Evolutionary conservation across 2,329 filamentous ascomycete genomes (phyloP).

Genomic region (Xylariaceae sp.): DNA sequence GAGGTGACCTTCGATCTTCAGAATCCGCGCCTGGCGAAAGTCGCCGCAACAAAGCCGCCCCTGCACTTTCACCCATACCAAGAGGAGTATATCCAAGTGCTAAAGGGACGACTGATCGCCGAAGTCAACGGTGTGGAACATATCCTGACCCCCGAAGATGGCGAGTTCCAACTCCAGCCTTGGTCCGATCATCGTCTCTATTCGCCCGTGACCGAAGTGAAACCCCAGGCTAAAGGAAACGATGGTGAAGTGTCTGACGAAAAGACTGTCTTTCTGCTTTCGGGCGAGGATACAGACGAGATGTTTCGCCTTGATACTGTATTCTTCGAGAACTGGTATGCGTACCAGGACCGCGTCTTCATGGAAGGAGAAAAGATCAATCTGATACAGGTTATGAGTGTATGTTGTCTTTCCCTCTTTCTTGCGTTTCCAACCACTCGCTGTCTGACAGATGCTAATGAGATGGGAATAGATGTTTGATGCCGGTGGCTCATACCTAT

Average conservation of each 20-base stretch:
- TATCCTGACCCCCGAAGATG: slow-evolving; percentile 22
- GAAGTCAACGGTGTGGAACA: slow-evolving; percentile 28
- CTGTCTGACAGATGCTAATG: neutral
- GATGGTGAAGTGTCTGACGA: slow-evolving; percentile 19
- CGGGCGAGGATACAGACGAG: slow-evolving; percentile 25
- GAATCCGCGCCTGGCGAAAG: slow-evolving; percentile 22
- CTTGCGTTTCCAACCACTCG: neutral
- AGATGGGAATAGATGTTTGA: slow-evolving; percentile 34
- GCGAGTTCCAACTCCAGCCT: slow-evolving; percentile 22
- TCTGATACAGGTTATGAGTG: slow-evolving; percentile 28
- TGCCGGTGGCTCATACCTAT: slow-evolving; percentile 36
- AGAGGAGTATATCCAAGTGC: slow-evolving; percentile 31
- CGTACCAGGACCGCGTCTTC: slow-evolving; percentile 32
- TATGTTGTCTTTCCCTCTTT: slow-evolving; percentile 12
- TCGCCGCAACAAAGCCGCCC: slow-evolving; percentile 29
- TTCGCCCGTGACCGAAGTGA: slow-evolving; percentile 19
- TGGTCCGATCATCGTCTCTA: slow-evolving; percentile 29
- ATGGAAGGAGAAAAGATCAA: slow-evolving; percentile 24
- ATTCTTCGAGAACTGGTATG: slow-evolving; percentile 36
- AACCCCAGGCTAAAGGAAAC: neutral
- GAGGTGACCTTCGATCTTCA: slow-evolving; percentile 28
- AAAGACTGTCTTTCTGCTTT: slow-evolving; percentile 26
- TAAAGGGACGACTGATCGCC: slow-evolving; percentile 28
- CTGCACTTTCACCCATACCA: slow-evolving; percentile 33
- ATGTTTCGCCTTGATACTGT: slow-evolving; percentile 30